Conservation (phyloP, 768 basidiomycete species). For the Mycena albidolilacea region DNA sequence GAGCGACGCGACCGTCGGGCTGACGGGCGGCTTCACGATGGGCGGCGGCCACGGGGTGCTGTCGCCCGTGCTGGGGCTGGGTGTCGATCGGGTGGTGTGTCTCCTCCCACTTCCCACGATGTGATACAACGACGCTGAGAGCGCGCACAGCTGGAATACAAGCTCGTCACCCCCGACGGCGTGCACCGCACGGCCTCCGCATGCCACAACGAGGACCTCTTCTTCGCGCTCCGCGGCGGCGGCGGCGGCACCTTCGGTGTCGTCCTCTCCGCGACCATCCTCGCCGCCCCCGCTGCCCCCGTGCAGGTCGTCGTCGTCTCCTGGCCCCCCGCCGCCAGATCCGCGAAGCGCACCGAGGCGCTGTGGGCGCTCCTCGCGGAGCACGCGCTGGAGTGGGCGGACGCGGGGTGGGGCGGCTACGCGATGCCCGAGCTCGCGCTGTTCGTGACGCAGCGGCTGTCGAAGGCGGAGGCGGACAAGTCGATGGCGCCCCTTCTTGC, state of each 20-base stretch:
- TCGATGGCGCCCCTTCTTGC: conserved; percentile 61
- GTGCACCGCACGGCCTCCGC: conserved; percentile 59
- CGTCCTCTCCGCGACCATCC: conserved; percentile 53
- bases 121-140: too few relatives aligned
- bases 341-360: conserved; percentile 46
- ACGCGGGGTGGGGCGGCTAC: conserved; percentile 66
- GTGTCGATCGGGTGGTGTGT: conserved; percentile 60
- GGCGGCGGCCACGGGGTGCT: conserved; percentile 63
- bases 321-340: conserved; percentile 44
- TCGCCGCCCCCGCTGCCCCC: conserved; percentile 52
- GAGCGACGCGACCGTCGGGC: conserved; percentile 59
- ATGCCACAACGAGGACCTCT: conserved; percentile 67
- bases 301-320: conserved; percentile 55
- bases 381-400: conserved; percentile 58
- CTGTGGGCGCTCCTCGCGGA: conserved; percentile 56
- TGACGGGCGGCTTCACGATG: conserved; percentile 52
- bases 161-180: conserved; percentile 70
- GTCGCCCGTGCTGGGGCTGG: conserved; percentile 62
- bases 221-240: conserved; percentile 66
- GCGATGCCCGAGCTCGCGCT: conserved; percentile 54
- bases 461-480: conserved; percentile 51
- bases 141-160: conserved; percentile 56
- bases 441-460: conserved; percentile 61
- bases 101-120: too few relatives aligned
- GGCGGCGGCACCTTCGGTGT: conserved; percentile 66